Evolutionary conservation across 805 yeast species (phyloP), one percentile per base, ranked within the genome.

Genomic region (Candida corydali): DNA sequence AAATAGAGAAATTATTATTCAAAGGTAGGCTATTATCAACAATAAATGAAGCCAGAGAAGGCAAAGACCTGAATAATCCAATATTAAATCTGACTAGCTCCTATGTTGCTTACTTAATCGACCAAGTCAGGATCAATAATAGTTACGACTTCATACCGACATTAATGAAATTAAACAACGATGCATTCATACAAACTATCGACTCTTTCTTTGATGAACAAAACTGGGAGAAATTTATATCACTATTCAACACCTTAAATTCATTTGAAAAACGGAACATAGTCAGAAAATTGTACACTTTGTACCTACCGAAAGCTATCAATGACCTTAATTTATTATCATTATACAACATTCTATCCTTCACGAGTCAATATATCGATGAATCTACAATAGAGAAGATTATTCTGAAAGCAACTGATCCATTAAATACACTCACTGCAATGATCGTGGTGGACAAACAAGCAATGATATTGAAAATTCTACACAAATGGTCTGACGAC

Each of bases 1-100:
- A 66, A 38, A 40, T 62, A n/a, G 70, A 64, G 32, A 60, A 59
- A 34, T 44, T 66, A 4, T n/a, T 67, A 8, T 66, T 58, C 42
- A 62, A 52, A 29, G 71, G 71, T 0, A 52, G 46, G 31, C 34
- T 46, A 8, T 58, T 50, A 29, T 38, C 62, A 1, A 35, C 55
- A 10, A 41, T 55, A 11, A 52, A 50, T 23, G 69, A 64, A 38
- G 43, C 47, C 5, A 32, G 26, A 16, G 4, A 32, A 11, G 22
- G 27, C 7, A 19, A 17, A 19, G 43, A 39, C 3, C 35, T 33
- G 17, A 32, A 36, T 8, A 23, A 37, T 20, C 32, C 34, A 14
- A 35, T 37, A 4, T 42, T 52, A 6, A 22, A 14, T 12, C 41
- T 45, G 26, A 34, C 57, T 26, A 48, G 46, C 10, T 39, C 47